A percentile compares a stretch with the other conserved stretches of the same genome.
Conservation (phyloP, 805 yeast genomes). For the Komagataella pseudopastoris region DNA sequence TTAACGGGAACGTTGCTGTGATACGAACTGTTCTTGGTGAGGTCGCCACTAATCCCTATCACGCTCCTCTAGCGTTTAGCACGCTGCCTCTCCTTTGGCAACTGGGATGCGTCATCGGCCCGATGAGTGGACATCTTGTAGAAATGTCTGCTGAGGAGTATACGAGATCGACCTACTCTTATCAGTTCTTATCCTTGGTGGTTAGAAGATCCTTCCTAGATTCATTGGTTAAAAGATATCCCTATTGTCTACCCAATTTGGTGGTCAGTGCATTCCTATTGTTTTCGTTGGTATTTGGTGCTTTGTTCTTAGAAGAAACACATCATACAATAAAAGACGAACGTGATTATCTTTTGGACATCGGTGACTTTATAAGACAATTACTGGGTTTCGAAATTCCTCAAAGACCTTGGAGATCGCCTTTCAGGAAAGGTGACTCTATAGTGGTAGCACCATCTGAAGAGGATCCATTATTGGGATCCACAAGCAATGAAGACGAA, state of each 20-base stretch:
- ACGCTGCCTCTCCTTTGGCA: conserved; percentile 51
- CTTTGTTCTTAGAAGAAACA: conserved; percentile 41
- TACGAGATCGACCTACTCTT: neutral
- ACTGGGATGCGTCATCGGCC: conserved; percentile 48
- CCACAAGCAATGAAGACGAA: neutral
- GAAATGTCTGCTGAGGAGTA: conserved; percentile 8
- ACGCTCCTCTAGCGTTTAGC: conserved; percentile 51
- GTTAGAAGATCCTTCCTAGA: conserved; percentile 5
- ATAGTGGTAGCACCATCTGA: neutral
- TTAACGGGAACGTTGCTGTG: conserved; percentile 58
- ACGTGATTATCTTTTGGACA: conserved; percentile 29
- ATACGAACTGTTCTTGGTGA: conserved; percentile 51
- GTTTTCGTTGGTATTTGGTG: conserved; percentile 21
- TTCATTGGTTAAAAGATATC: conserved; percentile 21
- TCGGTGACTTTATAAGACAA: conserved; percentile 24
- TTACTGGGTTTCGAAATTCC: conserved; percentile 7
- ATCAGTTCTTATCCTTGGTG: neutral
- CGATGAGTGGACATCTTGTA: conserved; percentile 30
- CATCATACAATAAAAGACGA: conserved; percentile 23
- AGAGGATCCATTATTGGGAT: neutral
- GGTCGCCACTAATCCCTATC: conserved; percentile 37
- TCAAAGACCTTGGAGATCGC: conserved; percentile 7
- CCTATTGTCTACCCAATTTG: conserved; percentile 42
- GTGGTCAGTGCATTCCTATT: conserved; percentile 25
- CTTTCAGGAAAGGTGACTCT: neutral